Conservation (phyloP, 2,329 filamentous ascomycete species). For the Microdochium bolleyi region DNA sequence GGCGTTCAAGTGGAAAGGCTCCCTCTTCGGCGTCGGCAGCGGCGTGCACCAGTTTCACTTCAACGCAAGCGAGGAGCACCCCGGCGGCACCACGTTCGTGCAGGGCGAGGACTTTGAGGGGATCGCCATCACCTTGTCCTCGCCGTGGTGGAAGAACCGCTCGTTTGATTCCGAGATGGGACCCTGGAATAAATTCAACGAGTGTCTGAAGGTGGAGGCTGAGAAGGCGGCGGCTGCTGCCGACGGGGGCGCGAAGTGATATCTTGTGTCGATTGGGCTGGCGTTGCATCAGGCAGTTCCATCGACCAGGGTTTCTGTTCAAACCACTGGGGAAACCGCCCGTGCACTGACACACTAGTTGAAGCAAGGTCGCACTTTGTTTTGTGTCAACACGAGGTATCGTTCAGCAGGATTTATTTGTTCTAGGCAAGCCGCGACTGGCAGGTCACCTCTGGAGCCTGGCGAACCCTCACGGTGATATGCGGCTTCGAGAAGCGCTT, state of each 20-base stretch:
- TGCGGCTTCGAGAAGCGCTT: too few species aligned
- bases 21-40: slow-evolving; percentile 8
- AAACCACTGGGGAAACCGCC: too few species aligned
- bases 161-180: slow-evolving; percentile 1
- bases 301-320: too few species aligned
- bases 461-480: too few species aligned
- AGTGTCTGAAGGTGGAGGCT: slow-evolving; percentile 3
- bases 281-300: too few species aligned
- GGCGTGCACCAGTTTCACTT: slow-evolving; percentile 12
- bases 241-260: not conserved
- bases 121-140: slow-evolving; percentile 4
- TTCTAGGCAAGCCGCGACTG: too few species aligned
- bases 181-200: slow-evolving; percentile 4
- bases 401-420: too few species aligned
- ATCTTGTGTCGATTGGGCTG: too few species aligned
- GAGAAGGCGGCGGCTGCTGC: slow-evolving; percentile 1
- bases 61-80: slow-evolving; percentile 8
- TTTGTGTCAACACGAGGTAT: too few species aligned
- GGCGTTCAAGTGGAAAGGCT: slow-evolving; percentile 10
- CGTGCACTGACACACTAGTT: too few species aligned
- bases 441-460: too few species aligned
- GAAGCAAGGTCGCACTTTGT: too few species aligned
- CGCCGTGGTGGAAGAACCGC: slow-evolving; percentile 1
- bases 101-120: slow-evolving; percentile 11
- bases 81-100: slow-evolving; percentile 12